phyloP scores from a whole-genome alignment of 441 rosid species.

The Arabidopsis hybrid region DNA sequence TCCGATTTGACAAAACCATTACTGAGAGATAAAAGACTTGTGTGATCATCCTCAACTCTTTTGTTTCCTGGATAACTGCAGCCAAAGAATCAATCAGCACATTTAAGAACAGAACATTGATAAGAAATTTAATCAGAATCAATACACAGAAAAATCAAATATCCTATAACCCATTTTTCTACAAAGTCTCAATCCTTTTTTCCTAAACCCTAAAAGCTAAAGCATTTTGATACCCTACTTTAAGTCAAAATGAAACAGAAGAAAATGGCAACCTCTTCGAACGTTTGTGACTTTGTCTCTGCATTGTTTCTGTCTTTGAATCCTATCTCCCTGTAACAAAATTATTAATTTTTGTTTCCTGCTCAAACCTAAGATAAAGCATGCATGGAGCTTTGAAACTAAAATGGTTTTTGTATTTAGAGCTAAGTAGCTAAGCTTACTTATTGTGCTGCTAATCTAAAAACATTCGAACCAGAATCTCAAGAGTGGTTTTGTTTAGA shows the following conservation, averaged over 20 bases:
- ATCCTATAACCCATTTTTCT: neutral
- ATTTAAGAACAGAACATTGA: neutral
- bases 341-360: neutral
- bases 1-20: neutral
- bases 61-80: neutral
- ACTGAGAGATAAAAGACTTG: neutral
- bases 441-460: neutral
- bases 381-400: neutral
- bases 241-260: too few relatives aligned
- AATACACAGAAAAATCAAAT: too few relatives aligned
- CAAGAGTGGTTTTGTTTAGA: neutral
- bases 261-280: constrained; percentile 60
- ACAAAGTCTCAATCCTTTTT: too few relatives aligned
- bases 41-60: neutral
- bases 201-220: too few relatives aligned
- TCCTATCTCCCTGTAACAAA: constrained; percentile 47
- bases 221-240: too few relatives aligned
- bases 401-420: neutral
- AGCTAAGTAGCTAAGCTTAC: neutral
- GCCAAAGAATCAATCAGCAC: neutral
- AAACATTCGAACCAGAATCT: neutral
- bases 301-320: constrained; percentile 58
- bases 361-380: neutral
- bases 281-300: constrained; percentile 63
- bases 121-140: neutral